These are phyloP conservation scores for Hapsidospora chrysogenum DNA, from an alignment of 495 filamentous ascomycete species.

Conservation along the genomic window DNA sequence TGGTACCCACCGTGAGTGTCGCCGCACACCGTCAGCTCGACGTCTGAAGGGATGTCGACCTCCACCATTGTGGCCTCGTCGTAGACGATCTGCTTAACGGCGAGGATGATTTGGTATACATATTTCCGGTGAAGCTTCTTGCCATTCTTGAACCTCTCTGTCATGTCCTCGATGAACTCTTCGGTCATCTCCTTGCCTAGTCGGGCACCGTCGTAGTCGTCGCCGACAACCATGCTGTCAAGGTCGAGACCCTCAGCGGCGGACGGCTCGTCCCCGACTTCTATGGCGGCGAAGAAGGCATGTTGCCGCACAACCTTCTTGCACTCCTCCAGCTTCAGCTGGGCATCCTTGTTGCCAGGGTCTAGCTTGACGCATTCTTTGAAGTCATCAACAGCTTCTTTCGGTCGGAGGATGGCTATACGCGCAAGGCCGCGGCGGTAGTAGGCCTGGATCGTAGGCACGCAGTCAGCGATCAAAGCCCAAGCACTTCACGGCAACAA, in stretches of 20 bases:
- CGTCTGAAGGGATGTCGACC: conserved; percentile 59
- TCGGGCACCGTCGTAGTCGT: conserved; percentile 66
- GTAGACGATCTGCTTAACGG: conserved; percentile 76
- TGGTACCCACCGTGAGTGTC: conserved; percentile 75
- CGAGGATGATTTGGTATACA: conserved; percentile 86
- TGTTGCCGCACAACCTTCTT: conserved; percentile 81
- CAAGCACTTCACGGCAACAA: not conserved
- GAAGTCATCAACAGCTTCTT: conserved; percentile 82
- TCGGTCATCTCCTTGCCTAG: conserved; percentile 78
- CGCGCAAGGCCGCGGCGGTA: conserved; percentile 86
- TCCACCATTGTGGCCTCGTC: conserved; percentile 96
- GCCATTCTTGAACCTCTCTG: conserved; percentile 83
- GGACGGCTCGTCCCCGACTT: conserved; percentile 77
- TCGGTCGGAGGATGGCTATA: conserved; percentile 73
- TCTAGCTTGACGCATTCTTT: conserved; percentile 76
- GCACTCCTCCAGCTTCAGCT: conserved; percentile 75
- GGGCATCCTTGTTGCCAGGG: conserved; percentile 78
- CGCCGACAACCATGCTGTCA: conserved; percentile 66
- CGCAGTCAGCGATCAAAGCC: not conserved
- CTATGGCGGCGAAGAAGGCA: conserved; percentile 89
- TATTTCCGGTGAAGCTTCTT: conserved; percentile 95
- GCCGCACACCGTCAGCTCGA: conserved; percentile 82
- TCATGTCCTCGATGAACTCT: conserved; percentile 96
- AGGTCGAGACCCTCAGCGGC: conserved; percentile 83
- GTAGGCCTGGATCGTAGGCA: conserved; percentile 61